Evolutionary conservation across 2,329 filamentous ascomycete species (phyloP), one percentile per base, ranked within the genome.

Genomic region (Fusarium brachygibbosum): DNA sequence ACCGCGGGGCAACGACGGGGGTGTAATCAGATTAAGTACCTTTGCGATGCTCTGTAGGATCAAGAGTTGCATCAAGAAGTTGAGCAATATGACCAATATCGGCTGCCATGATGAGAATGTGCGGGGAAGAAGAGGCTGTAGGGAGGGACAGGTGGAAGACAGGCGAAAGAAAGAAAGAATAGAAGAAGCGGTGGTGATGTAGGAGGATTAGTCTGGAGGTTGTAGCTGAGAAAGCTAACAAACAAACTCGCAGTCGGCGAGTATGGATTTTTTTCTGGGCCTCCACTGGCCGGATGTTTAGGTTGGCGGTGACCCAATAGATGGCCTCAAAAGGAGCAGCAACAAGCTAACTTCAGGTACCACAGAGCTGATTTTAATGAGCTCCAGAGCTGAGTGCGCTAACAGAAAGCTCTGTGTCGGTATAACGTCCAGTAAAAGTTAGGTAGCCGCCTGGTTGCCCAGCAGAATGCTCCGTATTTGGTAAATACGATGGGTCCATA

Each of bases 51-150:
- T 95, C 90, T 69, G 87, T 85, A 19, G 93, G 93, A 81, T 98
- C 93, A 76, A 98, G 87, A 75, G 94, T 98, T 75, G 93, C 93
- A 81, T 97, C 88, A 69, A 99, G 90, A 80, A 98, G 87, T 85
- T 93, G 89, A 69, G 93, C 91, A 79, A 98, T 84, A 64, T 82
- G 81, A 72, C 82, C 82, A 76, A 88, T 83, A 71, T 87, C 82
- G 72, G 85, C 82, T 77, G 86, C 85, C 87, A 89, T 89, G 77
- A 71, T 85, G 77, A 76, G 40, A 62, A 70, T 52, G 53, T 70
- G 52, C 60, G 46, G 41, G 38, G 49, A 35, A 37, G 46, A 21
- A 56, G 38, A 50, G 31, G 25, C 61, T 59, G 37, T 56, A 53
- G 48, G 57, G 61, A 58, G 60, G 45, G 31, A 53, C 32, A 46